phyloP scores from a whole-genome alignment of 805 yeast species.

The Danielia oregonensis region DNA sequence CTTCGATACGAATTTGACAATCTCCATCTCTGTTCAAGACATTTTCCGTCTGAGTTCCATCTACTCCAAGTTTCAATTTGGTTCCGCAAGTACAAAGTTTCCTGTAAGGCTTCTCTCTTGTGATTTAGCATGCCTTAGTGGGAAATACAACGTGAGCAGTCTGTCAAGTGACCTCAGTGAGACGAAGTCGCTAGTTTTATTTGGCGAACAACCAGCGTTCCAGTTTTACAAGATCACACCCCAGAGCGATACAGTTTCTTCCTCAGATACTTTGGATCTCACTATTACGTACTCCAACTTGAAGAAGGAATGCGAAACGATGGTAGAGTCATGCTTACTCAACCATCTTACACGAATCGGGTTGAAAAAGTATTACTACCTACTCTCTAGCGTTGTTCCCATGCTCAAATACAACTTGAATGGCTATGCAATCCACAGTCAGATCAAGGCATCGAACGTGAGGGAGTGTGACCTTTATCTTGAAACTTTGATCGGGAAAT shows the following conservation, averaged over 20 bases:
- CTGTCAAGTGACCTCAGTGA: conserved; percentile 8
- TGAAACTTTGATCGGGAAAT: conserved; percentile 10
- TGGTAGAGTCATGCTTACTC: conserved; percentile 5
- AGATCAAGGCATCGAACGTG: conserved; percentile 17
- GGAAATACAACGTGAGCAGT: conserved; percentile 21
- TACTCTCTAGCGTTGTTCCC: conserved; percentile 17
- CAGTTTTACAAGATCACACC: conserved; percentile 53
- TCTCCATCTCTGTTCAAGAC: conserved; percentile 80
- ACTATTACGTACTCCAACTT: conserved; percentile 45
- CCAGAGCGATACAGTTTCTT: conserved; percentile 12
- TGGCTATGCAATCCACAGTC: conserved; percentile 23
- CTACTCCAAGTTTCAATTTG: conserved; percentile 66
- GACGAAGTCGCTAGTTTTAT: conserved; percentile 43
- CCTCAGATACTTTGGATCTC: conserved; percentile 39
- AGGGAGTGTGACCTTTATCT: conserved; percentile 14
- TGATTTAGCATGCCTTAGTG: conserved; percentile 28
- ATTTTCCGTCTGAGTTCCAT: conserved; percentile 55
- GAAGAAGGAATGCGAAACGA: conserved; percentile 39
- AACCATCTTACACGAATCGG: conserved; percentile 1
- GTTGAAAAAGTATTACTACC: conserved; percentile 17
- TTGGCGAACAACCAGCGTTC: conserved; percentile 67
- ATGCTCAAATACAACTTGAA: conserved; percentile 27
- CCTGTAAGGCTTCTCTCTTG: conserved; percentile 56
- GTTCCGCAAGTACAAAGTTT: conserved; percentile 45
- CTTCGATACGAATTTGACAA: conserved; percentile 52